Evolutionary conservation across 1,284 basidiomycete genomes (phyloP), one percentile per base, ranked within the genome.

Genomic region (Rhodotorula sp.): DNA sequence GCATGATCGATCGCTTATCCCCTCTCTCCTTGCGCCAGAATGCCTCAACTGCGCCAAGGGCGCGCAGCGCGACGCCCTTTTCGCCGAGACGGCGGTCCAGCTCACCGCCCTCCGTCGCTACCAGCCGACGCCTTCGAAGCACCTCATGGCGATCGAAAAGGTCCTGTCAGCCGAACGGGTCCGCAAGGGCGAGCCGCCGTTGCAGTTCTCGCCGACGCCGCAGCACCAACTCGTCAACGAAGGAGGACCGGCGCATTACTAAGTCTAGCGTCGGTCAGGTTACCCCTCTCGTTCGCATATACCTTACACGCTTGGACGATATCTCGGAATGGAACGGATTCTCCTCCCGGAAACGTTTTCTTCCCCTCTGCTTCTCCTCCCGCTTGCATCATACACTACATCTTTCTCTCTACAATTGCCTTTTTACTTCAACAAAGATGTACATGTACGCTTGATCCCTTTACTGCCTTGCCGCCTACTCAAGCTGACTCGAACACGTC

Each of bases 101-200:
- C 82, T 93, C 26, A 82, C 83, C 55, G 86, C 82, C 77, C 89
- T 93, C 85, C 86, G 89, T 66, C 84, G 86, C 75, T 87, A 87
- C 75, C 87, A 75, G 42, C 55, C 67, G 17, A 62, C 86, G 37
- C 89, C 90, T 79, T 89, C 85, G 81, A 90, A 91, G 80, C 90
- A 92, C 78, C 85, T 93, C 64, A 84, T 85, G 60, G 87, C 91
- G 54, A 91, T 71, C 60, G 58, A 68, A 45, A 70, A 70, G 62
- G 30, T 64, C 6, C 58, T 72, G 46, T 49, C 59, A 8, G 48
- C 59, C n/a, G 71, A 72, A 60, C 68, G 71, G 24, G 65, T 57
- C 60, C 54, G 60, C 22, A n/a, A 45, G 10, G 55, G 60, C 26
- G 55, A 62, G 1, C 60, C 66, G 17, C 66, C 66, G 24, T 26